These are phyloP conservation scores for Schizosaccharomyces pombe DNA, from an alignment of 805 yeast genomes.

Conservation along the genomic window DNA sequence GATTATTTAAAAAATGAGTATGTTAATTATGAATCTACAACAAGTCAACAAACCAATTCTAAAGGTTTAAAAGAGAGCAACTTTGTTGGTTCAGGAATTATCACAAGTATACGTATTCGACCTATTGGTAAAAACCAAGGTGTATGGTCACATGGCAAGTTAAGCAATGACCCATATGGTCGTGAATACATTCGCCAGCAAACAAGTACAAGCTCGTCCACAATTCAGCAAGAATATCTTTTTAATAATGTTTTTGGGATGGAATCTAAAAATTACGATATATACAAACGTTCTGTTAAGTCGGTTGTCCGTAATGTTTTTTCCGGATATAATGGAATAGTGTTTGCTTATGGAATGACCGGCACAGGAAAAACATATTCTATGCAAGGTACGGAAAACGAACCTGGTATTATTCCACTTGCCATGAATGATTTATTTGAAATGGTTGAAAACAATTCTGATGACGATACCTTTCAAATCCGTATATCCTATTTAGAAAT, in stretches of 20 bases:
- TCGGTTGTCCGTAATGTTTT: neutral
- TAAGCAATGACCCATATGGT: neutral
- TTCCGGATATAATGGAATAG: conserved; percentile 36
- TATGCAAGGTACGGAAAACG: conserved; percentile 45
- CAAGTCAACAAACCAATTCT: neutral
- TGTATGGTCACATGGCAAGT: neutral
- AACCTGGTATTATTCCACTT: conserved; percentile 49
- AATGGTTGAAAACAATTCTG: conserved; percentile 17
- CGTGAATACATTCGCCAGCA: neutral
- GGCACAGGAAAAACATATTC: conserved; percentile 80
- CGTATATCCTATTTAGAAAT: conserved; percentile 60
- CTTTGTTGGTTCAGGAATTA: neutral
- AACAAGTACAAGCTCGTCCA: neutral
- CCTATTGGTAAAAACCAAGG: neutral
- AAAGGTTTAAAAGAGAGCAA: too few species aligned
- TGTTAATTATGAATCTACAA: neutral
- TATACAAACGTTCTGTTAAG: neutral
- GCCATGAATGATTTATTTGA: conserved; percentile 40
- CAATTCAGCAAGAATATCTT: neutral
- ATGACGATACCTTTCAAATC: conserved; percentile 22
- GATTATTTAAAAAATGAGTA: neutral
- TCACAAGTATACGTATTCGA: neutral
- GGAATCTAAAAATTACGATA: neutral
- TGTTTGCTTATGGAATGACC: conserved; percentile 87
- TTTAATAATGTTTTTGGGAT: neutral